Base-by-base conservation (phyloP, 2,329 filamentous ascomycete genomes). In the Phialocephala subalpina region DNA sequence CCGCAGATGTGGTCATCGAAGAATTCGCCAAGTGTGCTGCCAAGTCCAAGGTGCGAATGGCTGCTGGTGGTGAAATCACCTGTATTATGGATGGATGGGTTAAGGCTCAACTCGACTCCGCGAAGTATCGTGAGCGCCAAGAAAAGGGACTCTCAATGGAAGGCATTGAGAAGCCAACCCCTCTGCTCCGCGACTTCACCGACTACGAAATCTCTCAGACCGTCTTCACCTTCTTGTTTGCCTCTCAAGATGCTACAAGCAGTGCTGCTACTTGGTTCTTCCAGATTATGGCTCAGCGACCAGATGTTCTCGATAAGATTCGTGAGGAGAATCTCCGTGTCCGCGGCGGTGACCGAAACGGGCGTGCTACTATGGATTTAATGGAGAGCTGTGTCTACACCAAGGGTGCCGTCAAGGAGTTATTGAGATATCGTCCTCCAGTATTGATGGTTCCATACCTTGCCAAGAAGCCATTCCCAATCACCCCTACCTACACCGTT, bases 61-160 rank as follows among this genome's bases (percentile, higher is more conserved):
- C 90, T 73, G 90, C 93, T 62, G 95, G 94, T 75, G 94, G 93
- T 70, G 89, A 95, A 65, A 82, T 95, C 64, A 91, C 90, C 70
- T 98, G 95, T 79, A 97, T 97, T 80, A 93, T 98, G 88, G 96
- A 99, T 78, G 92, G 89, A 66, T 99, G 96, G 96, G 83, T 98
- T 74, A 89, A 92, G 82, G 85, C 90, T 71, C 97, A 97, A 88
- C 85, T 97, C 72, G 89, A 96, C 65, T 97, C 93, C 4, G 89
- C 93, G 77, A 86, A 83, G 68, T 97, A 95, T 86, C 89, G 90
- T 66, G 88, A 94, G 79, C 91, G 91, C 67, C 82, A 94, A 73
- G 93, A 88, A 63, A 87, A 89, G 76, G 94, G 93, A 66, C 83
- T 90, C 69, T 82, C 84, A 29, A 87, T 88, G 56, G 89, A 93